Base-by-base conservation (phyloP, 805 yeast genomes). In the Saturnispora zaruensis region DNA sequence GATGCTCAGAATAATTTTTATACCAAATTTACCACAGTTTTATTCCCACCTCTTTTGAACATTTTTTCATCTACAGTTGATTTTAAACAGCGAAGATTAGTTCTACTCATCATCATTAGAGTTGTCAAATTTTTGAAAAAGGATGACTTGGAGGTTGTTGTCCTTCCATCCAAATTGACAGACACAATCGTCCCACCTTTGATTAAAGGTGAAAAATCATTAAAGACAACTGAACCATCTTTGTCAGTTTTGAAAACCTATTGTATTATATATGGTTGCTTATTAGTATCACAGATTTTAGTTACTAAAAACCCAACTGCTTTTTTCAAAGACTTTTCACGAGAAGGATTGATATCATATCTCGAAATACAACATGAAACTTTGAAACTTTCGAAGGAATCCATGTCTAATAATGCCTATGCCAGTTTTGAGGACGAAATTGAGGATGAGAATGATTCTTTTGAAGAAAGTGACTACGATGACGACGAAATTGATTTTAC, bases 31-130 rank as follows among this genome's bases (percentile, higher is more conserved):
- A 67, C 75, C 6, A 66, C 66, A 42, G 69, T 71, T 7, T 60
- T 81, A 4, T 76, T 81, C 61, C 73, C 78, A 0, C 55, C 81
- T 4, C 59, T 87, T 47, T 63, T 84, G 9, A 79, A 77, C 53
- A 74, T 86, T 7, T 87, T 82, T 58, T 81, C 84, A 33, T 81
- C 91, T 2, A 75, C 91, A 0, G 82, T 85, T 60, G 87, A 85
- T 51, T 78, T 73, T 54, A 77, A 76, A 14, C 71, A 84, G 6
- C 75, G 93, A 55, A 72, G 80, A 48, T 70, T 76, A 46, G 77
- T 76, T 1, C 64, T 85, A 21, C 64, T 81, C 11, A 73, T 79
- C 16, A 57, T 86, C 16, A 62, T 77, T 13, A 73, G 87, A 53
- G 71, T 82, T 14, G 63, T 78, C 1, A 63, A 73, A 0, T 71